Conservation (phyloP, 2,329 filamentous ascomycete species). For the Colletotrichum sp. region DNA sequence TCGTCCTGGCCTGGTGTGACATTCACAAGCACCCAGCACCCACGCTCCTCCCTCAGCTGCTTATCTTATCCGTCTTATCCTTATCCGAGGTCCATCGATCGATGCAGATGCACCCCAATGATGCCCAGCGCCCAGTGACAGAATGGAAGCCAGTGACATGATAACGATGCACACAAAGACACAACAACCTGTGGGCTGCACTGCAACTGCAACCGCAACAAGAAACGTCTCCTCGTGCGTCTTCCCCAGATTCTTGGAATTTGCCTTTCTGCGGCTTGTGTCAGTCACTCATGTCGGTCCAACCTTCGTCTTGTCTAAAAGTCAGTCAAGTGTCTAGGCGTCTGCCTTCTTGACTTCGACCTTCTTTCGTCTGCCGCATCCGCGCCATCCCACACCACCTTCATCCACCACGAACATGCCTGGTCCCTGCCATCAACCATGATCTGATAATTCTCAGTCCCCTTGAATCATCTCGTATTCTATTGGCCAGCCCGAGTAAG, state of each 20-base stretch:
- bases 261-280: neutral
- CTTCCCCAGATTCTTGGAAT: neutral
- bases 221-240: neutral
- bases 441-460: slow-evolving; percentile 4
- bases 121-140: neutral
- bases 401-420: neutral
- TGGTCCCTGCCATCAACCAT: neutral
- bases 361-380: neutral
- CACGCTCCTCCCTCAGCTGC: neutral
- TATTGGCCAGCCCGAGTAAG: slow-evolving; percentile 1
- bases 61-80: neutral
- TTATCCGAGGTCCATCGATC: neutral
- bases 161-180: neutral
- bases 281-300: neutral
- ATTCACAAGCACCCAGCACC: neutral
- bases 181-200: neutral
- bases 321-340: neutral
- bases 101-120: neutral
- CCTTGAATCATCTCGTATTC: neutral
- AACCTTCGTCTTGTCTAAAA: neutral
- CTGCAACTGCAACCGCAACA: neutral
- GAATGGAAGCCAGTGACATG: neutral
- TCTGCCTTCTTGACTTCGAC: neutral
- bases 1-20: neutral
- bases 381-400: neutral